phyloP scores from a whole-genome alignment of 2,329 filamentous ascomycete species.

The Orbilia blumenaviensis region DNA sequence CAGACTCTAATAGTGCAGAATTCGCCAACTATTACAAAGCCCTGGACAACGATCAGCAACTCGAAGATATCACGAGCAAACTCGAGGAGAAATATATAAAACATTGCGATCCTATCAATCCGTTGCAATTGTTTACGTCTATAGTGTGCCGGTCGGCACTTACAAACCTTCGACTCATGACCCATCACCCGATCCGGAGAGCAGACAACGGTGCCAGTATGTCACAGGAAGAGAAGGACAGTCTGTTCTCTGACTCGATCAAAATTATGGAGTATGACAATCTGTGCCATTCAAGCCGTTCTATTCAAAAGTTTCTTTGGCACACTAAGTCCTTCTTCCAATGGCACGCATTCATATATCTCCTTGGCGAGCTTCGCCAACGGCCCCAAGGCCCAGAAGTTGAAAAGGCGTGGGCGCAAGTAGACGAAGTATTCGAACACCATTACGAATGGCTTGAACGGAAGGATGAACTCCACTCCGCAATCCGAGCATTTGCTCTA shows the following conservation, averaged over 20 bases:
- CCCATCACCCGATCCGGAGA: conserved; percentile 57
- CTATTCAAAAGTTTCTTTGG: conserved; percentile 59
- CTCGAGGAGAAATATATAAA: conserved; percentile 63
- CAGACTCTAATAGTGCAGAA: conserved; percentile 25
- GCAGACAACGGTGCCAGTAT: conserved; percentile 55
- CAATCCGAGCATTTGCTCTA: conserved; percentile 59
- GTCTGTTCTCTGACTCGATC: conserved; percentile 59
- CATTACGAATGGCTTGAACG: conserved; percentile 58
- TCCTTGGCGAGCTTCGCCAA: conserved; percentile 59
- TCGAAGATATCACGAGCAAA: conserved; percentile 62
- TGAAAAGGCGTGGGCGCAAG: conserved; percentile 57
- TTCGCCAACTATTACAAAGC: conserved; percentile 55
- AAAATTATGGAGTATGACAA: conserved; percentile 61
- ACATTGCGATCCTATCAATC: conserved; percentile 63
- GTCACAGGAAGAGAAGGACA: conserved; percentile 57
- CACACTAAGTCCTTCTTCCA: conserved; percentile 60
- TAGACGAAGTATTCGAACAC: conserved; percentile 58
- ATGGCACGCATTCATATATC: conserved; percentile 60
- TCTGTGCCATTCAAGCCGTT: conserved; percentile 57
- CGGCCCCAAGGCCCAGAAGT: conserved; percentile 56
- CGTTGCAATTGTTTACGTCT: conserved; percentile 60
- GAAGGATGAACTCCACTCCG: conserved; percentile 58
- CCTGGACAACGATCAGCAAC: conserved; percentile 58
- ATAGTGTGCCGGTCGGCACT: conserved; percentile 58
- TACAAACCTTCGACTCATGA: conserved; percentile 59